phyloP scores from a whole-genome alignment of 805 yeast genomes.

The Lipomyces sp. region DNA sequence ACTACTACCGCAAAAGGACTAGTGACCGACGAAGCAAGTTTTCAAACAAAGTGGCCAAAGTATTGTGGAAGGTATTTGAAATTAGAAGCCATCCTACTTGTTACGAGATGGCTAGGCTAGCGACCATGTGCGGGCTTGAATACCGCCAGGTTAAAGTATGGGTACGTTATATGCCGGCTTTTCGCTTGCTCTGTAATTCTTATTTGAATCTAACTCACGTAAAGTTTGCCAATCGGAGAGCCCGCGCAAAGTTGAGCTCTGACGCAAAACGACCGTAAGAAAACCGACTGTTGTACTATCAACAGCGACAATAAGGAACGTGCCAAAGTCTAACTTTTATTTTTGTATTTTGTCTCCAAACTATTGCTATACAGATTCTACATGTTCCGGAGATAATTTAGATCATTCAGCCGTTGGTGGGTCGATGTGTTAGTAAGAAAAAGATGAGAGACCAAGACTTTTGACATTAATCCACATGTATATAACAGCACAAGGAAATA shows the following conservation, averaged over 20 bases:
- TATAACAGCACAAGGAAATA: no score
- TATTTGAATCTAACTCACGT: not conserved
- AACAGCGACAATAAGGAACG: no score
- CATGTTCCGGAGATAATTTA: no score
- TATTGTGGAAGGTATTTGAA: not conserved
- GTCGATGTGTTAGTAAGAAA: no score
- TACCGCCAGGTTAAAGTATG: constrained; percentile 4
- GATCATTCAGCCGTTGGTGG: no score
- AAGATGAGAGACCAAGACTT: no score
- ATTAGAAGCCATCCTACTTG: not conserved
- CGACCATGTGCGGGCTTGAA: constrained; percentile 7
- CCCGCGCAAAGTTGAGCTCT: not conserved
- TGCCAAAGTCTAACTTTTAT: no score
- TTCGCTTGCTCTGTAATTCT: not conserved
- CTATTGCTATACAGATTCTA: no score
- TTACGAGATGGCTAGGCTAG: not conserved
- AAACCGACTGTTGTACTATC: not conserved
- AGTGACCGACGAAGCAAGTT: constrained; percentile 1
- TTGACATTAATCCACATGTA: no score
- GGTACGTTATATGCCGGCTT: not conserved
- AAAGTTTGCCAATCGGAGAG: not conserved
- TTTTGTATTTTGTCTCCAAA: no score
- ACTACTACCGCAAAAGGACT: not conserved
- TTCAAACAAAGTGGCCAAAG: not conserved
- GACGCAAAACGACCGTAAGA: not conserved